phyloP scores from a whole-genome alignment of 495 filamentous ascomycete species.

The Talaromyces trachyspermus region DNA sequence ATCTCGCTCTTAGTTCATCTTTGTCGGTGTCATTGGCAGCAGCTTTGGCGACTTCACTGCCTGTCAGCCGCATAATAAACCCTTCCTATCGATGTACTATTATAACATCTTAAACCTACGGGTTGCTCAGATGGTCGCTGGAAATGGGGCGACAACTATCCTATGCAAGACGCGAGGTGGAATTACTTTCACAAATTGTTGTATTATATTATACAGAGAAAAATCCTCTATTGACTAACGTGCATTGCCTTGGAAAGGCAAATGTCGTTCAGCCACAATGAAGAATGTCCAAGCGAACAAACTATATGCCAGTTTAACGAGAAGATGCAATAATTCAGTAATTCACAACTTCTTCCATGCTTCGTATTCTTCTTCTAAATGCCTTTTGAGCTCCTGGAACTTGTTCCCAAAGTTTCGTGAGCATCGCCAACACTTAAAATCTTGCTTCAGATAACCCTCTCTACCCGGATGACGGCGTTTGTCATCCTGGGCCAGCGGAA shows the following conservation, averaged over 20 bases:
- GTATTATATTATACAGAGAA: slow-evolving; percentile 4
- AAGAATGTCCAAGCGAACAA: not conserved
- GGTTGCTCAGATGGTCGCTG: not conserved
- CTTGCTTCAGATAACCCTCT: slow-evolving; percentile 50
- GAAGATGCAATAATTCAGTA: not conserved
- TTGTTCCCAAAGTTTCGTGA: slow-evolving; percentile 61
- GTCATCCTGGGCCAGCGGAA: slow-evolving; percentile 63
- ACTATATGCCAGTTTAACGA: not conserved
- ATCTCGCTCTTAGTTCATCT: slow-evolving; percentile 30
- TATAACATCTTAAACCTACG: not conserved
- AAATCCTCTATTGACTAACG: not conserved
- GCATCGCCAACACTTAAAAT: slow-evolving; percentile 84
- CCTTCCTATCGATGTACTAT: not conserved
- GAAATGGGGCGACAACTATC: not conserved
- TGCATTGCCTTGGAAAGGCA: not conserved
- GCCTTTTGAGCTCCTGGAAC: slow-evolving; percentile 68
- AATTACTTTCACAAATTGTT: not conserved
- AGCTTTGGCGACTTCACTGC: not conserved
- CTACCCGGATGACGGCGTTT: slow-evolving; percentile 44
- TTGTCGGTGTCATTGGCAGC: not conserved
- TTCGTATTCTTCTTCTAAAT: slow-evolving; percentile 75
- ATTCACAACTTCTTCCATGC: slow-evolving; percentile 64
- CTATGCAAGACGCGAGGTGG: not conserved
- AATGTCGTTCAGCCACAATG: not conserved
- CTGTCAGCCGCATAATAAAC: not conserved